Conservation (phyloP, 495 filamentous ascomycete genomes). For the Achaetomiella virescens region DNA sequence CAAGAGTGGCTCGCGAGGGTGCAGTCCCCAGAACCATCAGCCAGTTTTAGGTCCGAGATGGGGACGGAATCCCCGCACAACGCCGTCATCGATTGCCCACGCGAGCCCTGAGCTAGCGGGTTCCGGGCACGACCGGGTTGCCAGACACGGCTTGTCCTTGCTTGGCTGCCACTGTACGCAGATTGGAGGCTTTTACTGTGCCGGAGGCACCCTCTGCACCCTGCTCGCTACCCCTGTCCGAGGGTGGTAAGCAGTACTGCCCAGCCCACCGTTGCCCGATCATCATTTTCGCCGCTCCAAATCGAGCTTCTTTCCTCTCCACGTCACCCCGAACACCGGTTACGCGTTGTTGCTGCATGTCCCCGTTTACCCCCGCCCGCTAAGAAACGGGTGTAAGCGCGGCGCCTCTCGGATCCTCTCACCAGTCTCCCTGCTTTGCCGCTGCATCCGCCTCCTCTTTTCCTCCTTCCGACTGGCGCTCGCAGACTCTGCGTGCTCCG, state of each 20-base stretch:
- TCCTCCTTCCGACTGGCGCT: background rate
- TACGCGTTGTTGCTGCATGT: conserved; percentile 5
- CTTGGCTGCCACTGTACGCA: conserved; percentile 5
- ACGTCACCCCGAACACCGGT: conserved; percentile 2
- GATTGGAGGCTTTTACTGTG: background rate
- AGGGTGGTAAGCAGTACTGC: no score
- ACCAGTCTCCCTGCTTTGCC: conserved; percentile 7
- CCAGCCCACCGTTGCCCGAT: conserved; percentile 15
- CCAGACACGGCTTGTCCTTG: background rate
- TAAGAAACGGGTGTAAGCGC: conserved; percentile 12
- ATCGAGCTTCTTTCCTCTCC: conserved; percentile 14
- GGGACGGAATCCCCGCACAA: background rate
- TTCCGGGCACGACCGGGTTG: background rate
- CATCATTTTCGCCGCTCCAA: conserved; percentile 13
- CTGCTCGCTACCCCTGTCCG: no score
- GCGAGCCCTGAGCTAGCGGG: background rate
- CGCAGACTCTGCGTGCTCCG: background rate
- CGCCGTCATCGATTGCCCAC: background rate
- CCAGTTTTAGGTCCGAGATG: background rate
- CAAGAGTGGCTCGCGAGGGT: background rate
- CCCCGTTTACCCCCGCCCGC: conserved; percentile 1
- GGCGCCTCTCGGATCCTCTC: conserved; percentile 9
- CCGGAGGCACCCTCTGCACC: no score
- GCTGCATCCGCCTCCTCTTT: conserved; percentile 9
- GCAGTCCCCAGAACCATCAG: background rate